A percentile compares a stretch with the other conserved stretches of the same genome.
phyloP scores from a whole-genome alignment of 1,139 yeast genomes.

The Saccharomycopsis hybrid region DNA sequence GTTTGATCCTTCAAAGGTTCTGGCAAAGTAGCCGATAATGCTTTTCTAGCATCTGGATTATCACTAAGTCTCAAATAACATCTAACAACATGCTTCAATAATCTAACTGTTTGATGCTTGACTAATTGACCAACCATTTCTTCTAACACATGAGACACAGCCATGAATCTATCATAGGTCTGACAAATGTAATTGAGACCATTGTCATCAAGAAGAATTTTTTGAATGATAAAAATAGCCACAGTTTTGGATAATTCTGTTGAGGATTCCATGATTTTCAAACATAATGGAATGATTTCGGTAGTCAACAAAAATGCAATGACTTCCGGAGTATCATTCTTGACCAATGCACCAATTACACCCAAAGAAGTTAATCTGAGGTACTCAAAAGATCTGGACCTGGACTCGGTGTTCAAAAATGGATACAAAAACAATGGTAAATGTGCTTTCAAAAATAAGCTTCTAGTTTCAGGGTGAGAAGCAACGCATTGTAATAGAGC shows the following conservation, averaged over 20 bases:
- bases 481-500: slow-evolving; percentile 96
- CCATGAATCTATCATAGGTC: slow-evolving; percentile 88
- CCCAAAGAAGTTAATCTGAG: slow-evolving; percentile 88
- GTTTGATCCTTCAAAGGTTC: slow-evolving; percentile 89
- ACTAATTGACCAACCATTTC: slow-evolving; percentile 85
- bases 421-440: slow-evolving; percentile 91
- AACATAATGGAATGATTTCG: slow-evolving; percentile 89
- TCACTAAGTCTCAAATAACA: slow-evolving; percentile 90
- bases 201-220: slow-evolving; percentile 83
- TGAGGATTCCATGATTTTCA: slow-evolving; percentile 92
- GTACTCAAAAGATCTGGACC: slow-evolving; percentile 90
- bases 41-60: slow-evolving; percentile 84
- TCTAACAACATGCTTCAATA: slow-evolving; percentile 87
- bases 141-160: slow-evolving; percentile 83
- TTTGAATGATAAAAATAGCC: slow-evolving; percentile 91
- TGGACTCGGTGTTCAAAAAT: slow-evolving; percentile 83
- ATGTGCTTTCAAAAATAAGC: slow-evolving; percentile 79
- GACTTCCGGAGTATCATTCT: slow-evolving; percentile 93
- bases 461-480: slow-evolving; percentile 85
- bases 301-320: slow-evolving; percentile 85
- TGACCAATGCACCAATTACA: slow-evolving; percentile 93
- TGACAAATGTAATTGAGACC: slow-evolving; percentile 92
- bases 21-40: slow-evolving; percentile 78
- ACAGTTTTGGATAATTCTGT: slow-evolving; percentile 93
- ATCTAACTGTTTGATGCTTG: slow-evolving; percentile 65